Percentiles rank a stretch among this genome's conserved stretches.
Conservation (phyloP, 2,329 filamentous ascomycete species). For the Akanthomyces muscarius region DNA sequence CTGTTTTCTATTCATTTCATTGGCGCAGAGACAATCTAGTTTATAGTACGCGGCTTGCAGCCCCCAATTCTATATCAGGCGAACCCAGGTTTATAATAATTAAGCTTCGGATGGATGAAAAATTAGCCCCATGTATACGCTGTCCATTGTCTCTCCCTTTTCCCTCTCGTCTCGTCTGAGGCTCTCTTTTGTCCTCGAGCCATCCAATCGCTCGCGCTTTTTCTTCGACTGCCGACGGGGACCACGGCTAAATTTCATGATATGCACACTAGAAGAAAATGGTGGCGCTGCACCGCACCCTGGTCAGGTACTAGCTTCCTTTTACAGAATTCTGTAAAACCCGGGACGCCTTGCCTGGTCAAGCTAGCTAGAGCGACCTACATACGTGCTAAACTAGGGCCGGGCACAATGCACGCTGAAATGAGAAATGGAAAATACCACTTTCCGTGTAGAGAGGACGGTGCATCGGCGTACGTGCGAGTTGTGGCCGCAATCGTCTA, state of each 20-base stretch:
- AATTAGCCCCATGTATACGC: not conserved
- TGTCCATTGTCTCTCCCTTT: not conserved
- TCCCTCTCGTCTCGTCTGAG: not conserved
- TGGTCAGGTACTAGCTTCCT: not conserved
- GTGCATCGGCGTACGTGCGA: too few species aligned
- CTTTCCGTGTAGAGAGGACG: too few species aligned
- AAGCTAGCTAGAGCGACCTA: not conserved
- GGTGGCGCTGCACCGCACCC: not conserved
- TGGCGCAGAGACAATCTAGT: not conserved
- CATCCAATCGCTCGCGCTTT: not conserved
- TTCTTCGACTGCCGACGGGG: not conserved
- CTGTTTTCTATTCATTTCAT: too few species aligned
- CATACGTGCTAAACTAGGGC: not conserved
- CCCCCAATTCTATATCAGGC: not conserved
- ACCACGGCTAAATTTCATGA: not conserved
- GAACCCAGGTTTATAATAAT: not conserved
- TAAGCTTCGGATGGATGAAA: not conserved
- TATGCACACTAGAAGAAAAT: not conserved
- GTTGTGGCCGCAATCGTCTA: too few species aligned
- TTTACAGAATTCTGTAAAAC: not conserved
- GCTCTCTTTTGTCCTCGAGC: not conserved
- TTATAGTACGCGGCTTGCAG: not conserved
- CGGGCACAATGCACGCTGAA: not conserved
- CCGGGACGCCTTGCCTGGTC: not conserved
- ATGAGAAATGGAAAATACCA: too few species aligned